Conservation (phyloP, 2,329 filamentous ascomycete genomes). For the Diaporthe amygdali region DNA sequence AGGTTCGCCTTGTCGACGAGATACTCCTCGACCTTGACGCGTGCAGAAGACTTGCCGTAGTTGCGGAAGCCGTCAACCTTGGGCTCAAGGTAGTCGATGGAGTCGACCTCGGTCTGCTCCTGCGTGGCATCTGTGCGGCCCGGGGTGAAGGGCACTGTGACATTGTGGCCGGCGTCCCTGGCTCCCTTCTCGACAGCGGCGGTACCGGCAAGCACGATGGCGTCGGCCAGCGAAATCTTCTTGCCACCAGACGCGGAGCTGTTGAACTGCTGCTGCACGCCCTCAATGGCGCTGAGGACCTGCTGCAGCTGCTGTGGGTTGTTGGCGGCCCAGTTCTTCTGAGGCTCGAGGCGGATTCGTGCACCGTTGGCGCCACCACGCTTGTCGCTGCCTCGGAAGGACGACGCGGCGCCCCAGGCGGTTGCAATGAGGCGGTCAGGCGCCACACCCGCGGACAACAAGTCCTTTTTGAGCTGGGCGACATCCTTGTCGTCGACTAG, state of each 20-base stretch:
- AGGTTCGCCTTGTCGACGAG: slow-evolving; percentile 76
- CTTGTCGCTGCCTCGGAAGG: slow-evolving; percentile 79
- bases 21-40: slow-evolving; percentile 70
- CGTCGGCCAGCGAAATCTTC: slow-evolving; percentile 78
- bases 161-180: slow-evolving; percentile 47
- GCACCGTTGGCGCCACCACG: slow-evolving; percentile 82
- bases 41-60: slow-evolving; percentile 68
- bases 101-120: slow-evolving; percentile 72
- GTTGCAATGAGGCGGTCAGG: slow-evolving; percentile 66
- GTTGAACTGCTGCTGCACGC: slow-evolving; percentile 72
- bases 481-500: slow-evolving; percentile 68
- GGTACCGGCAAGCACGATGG: slow-evolving; percentile 76
- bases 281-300: slow-evolving; percentile 66
- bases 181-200: slow-evolving; percentile 78
- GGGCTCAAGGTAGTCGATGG: slow-evolving; percentile 71
- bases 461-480: slow-evolving; percentile 69
- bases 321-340: slow-evolving; percentile 77
- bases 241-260: slow-evolving; percentile 60
- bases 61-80: slow-evolving; percentile 80
- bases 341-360: slow-evolving; percentile 75
- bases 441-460: slow-evolving; percentile 67
- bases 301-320: slow-evolving; percentile 70
- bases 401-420: slow-evolving; percentile 74
- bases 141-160: slow-evolving; percentile 73
- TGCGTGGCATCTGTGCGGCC: slow-evolving; percentile 75